Base-by-base conservation (phyloP, 1,139 yeast genomes). In the Trichomonascaceae sp. region DNA sequence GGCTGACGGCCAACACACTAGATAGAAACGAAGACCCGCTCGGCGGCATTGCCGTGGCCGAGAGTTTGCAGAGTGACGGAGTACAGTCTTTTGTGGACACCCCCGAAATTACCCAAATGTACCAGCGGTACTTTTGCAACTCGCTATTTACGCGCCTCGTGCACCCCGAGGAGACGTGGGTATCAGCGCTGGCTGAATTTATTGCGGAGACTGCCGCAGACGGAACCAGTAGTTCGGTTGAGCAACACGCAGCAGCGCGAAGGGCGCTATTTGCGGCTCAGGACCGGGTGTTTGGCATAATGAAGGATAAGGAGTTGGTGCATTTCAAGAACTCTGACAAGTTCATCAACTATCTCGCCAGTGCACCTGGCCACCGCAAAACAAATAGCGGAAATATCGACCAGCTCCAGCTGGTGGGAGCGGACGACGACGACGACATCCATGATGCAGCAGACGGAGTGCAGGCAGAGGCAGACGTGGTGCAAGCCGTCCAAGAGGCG, bases 401-500 rank as follows among this genome's bases (percentile, higher is more conserved):
- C 32, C 43, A 47, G 14, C 39, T 52, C 17, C 54, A 50, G 30
- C 33, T 47, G 34, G 54, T 50, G 26, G 38, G 39, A 16, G 38
- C 45, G 5, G 43, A 39, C 15, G 42, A 45, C 11, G 35, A 33
- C 13, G 32, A 29, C 17, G 43, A 39, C 17, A n/a, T n/a, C n/a
- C n/a, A n/a, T n/a, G n/a, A n/a, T n/a, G 31, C 18, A 6, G 35
- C 28, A 9, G 41, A 36, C 11, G 37, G 35, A 16, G 37, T 26
- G 16, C 36, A 32, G 8, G 32, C 29, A 17, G 30, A 30, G 2
- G 39, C 28, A 16, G 35, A 38, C 5, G 40, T 43, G 3, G 37
- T 46, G 8, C 43, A 40, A 13, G 87, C 84, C 0, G 78, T 79
- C 13, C 85, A 78, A 48, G 74, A 72, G 47, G 89, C 84, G 1